Base-by-base conservation (phyloP, 2,329 filamentous ascomycete species). In the Paracoccidioides lutzii region DNA sequence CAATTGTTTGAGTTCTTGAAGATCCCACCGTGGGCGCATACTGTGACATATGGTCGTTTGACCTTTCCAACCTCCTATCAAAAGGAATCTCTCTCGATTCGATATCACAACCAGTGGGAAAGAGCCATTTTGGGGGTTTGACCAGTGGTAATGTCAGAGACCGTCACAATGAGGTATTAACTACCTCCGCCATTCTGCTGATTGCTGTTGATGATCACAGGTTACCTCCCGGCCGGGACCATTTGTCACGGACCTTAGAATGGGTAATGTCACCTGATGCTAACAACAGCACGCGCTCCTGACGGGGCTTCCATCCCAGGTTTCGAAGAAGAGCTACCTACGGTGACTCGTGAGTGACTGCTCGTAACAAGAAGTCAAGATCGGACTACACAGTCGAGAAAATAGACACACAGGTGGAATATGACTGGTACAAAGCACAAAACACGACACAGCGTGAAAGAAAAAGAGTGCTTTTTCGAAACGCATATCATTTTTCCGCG, bases 341-440 rank as follows among this genome's bases (percentile, higher is more conserved):
- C 22, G 10, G n/a, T 22, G 6, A 4, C 30, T 30, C n/a, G 30
- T n/a, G 14, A 33, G 44, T 48, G 44, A 7, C 10, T 8, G 8
- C 30, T 9, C 22, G 44, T n/a, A 15, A 48, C 28, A 44, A 28
- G 28, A 49, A 49, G 32, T 37, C 46, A 37, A 49, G 33, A 9
- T 28, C 46, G 22, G 32, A 15, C 46, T 32, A 9, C 33, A 49
- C 15, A 22, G 14, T n/a, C 46, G 38, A 30, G 22, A 52, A 22
- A 22, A 22, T 15, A 14, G 28, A 42, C 28, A 15, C 4, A 42
- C 37, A 12, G 28, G 38, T 22, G 12, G 33, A 33, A 52, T 52
- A 42, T 52, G 49, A 52, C 49, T 52, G 37, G 37, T 52, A 52
- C 32, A 41, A 52, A 52, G 38, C 22, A 33, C 28, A 49, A 52